Conservation (phyloP, 192 early-diverging fungal species). For the Umbelopsis sp. region DNA sequence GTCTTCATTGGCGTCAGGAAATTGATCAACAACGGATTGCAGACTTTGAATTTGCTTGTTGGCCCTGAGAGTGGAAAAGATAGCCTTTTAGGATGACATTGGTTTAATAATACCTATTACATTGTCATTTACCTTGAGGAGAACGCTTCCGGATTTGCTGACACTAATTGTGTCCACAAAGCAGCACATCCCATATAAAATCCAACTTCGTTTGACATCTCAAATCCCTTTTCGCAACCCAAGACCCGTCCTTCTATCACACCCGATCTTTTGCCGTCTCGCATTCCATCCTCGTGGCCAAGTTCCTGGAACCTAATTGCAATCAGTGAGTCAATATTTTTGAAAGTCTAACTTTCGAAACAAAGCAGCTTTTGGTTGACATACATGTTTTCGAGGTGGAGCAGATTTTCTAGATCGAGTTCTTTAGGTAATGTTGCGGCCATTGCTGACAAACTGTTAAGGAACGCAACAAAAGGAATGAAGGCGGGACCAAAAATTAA, state of each 20-base stretch:
- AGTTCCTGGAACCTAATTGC: conserved; percentile 54
- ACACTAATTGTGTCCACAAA: conserved; percentile 46
- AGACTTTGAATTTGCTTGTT: conserved; percentile 51
- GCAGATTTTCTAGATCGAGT: conserved; percentile 47
- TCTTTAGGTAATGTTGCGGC: conserved; percentile 38
- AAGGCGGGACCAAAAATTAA: background rate
- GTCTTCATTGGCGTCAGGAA: conserved; percentile 53
- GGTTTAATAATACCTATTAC: background rate
- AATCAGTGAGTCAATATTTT: background rate
- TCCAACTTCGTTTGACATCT: conserved; percentile 56
- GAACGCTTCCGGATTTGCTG: conserved; percentile 35
- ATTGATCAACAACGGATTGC: conserved; percentile 42
- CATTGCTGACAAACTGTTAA: conserved; percentile 14
- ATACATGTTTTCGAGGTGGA: conserved; percentile 54
- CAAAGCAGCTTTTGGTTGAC: background rate
- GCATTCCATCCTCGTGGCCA: conserved; percentile 56
- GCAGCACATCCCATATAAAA: conserved; percentile 56
- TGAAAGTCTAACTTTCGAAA: background rate
- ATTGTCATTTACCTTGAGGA: conserved; percentile 45
- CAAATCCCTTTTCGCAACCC: conserved; percentile 61
- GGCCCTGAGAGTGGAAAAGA: conserved; percentile 34
- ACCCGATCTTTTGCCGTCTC: conserved; percentile 51
- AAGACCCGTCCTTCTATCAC: conserved; percentile 56
- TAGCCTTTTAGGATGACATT: background rate
- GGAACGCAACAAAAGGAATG: background rate